Conservation (phyloP, 352 stramenopile species). For the Pythium volutum region DNA sequence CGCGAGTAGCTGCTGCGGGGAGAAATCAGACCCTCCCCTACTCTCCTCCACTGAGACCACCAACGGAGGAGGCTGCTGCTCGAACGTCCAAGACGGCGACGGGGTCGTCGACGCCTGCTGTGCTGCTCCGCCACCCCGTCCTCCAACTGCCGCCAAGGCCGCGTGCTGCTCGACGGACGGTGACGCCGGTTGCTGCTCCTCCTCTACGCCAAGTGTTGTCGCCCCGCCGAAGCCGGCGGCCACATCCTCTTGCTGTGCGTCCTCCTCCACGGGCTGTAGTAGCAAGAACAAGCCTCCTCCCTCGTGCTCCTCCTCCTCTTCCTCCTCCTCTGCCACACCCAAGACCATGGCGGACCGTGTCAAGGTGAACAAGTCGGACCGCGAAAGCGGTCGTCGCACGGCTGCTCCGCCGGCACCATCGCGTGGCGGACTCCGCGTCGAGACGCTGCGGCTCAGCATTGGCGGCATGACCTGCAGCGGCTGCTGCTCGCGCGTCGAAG, state of each 20-base stretch:
- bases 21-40: background rate
- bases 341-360: slow-evolving; percentile 13
- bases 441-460: slow-evolving; percentile 54
- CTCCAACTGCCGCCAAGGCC: background rate
- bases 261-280: background rate
- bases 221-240: slow-evolving; percentile 8
- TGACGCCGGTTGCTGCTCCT: slow-evolving; percentile 6
- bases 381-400: slow-evolving; percentile 28
- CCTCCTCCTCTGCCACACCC: background rate
- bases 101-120: slow-evolving; percentile 8
- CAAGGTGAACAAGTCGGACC: slow-evolving; percentile 42
- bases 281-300: background rate
- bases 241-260: slow-evolving; percentile 6
- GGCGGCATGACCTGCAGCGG: slow-evolving; percentile 86
- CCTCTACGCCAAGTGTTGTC: slow-evolving; percentile 11
- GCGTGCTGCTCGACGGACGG: background rate
- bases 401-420: slow-evolving; percentile 23
- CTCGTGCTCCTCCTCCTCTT: background rate
- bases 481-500: slow-evolving; percentile 85
- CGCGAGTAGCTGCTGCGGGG: background rate
- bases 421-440: slow-evolving; percentile 10
- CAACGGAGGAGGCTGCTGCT: slow-evolving; percentile 3
- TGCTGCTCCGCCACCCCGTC: background rate
- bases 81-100: slow-evolving; percentile 6
- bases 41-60: background rate